Evolutionary conservation across 208 protist genomes (phyloP).

Genomic region (Vickermania ingenoplastis): DNA sequence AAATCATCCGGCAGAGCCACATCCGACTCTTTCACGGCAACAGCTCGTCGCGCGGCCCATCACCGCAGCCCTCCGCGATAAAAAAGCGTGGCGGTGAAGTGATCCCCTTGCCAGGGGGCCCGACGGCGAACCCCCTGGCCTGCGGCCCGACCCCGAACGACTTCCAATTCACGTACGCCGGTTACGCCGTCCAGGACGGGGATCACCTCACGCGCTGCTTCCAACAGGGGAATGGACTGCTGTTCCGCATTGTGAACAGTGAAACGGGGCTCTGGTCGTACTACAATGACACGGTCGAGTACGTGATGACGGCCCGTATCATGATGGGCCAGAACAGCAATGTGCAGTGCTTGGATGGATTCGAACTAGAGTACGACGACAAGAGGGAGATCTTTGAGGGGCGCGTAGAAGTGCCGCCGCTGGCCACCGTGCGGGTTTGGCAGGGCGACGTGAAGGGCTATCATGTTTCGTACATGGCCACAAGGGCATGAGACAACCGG

Average conservation of each 20-base stretch:
- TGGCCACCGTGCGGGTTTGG: not conserved
- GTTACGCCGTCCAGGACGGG: too few relatives aligned
- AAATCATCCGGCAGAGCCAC: too few relatives aligned
- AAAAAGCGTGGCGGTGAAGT: too few relatives aligned
- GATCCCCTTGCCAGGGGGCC: too few relatives aligned
- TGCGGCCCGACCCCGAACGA: too few relatives aligned
- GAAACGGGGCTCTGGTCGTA: conserved; percentile 6
- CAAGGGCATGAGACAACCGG: too few relatives aligned
- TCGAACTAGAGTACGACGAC: not conserved
- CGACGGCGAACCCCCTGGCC: too few relatives aligned
- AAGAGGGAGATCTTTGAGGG: not conserved
- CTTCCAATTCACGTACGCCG: too few relatives aligned
- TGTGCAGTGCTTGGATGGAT: not conserved
- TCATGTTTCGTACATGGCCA: conserved; percentile 12
- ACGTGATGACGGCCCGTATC: not conserved
- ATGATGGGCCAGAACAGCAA: not conserved
- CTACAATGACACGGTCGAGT: conserved; percentile 7
- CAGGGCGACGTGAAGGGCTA: conserved; percentile 5
- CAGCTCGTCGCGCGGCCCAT: too few relatives aligned
- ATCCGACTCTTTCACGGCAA: too few relatives aligned
- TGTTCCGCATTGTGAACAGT: conserved; percentile 19
- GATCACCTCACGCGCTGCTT: too few relatives aligned
- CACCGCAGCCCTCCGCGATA: too few relatives aligned
- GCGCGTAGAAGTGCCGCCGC: not conserved
- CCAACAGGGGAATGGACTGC: conserved; percentile 8